Evolutionary conservation across 1,284 basidiomycete genomes (phyloP).

Genomic region (Blastosporella zonata): DNA sequence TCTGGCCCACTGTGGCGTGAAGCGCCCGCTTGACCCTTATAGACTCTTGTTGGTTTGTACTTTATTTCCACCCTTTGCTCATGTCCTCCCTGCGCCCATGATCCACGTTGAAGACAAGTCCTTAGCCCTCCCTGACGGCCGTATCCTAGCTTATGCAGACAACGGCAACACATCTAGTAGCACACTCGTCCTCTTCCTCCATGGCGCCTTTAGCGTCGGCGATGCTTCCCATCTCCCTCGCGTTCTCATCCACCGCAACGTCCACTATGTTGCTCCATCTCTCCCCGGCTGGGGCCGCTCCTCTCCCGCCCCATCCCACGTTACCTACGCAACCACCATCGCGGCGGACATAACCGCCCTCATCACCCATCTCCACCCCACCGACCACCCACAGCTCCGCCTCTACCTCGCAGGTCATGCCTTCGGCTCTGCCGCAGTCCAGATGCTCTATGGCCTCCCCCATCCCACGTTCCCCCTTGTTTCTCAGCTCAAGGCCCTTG

Average conservation of each 20-base stretch:
- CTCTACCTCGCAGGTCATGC: conserved; percentile 53
- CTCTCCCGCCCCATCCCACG: conserved; percentile 35
- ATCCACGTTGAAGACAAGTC: conserved; percentile 36
- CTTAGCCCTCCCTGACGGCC: conserved; percentile 40
- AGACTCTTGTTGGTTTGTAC: too few relatives aligned
- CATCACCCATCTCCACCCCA: conserved; percentile 48
- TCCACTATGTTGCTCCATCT: conserved; percentile 48
- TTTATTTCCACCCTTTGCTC: not conserved
- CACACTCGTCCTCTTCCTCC: conserved; percentile 50
- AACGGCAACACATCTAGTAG: conserved; percentile 44
- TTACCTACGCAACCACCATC: conserved; percentile 42
- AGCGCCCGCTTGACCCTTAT: too few relatives aligned
- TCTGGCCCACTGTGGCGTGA: not conserved
- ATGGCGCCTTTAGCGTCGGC: conserved; percentile 50
- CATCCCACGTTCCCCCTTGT: conserved; percentile 51
- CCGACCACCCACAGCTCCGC: conserved; percentile 30
- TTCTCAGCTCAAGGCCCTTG: conserved; percentile 40
- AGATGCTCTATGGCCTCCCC: conserved; percentile 53
- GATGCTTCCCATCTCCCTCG: conserved; percentile 31
- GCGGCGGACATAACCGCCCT: conserved; percentile 44
- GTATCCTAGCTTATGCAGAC: conserved; percentile 50
- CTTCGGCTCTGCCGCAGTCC: conserved; percentile 51
- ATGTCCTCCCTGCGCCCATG: conserved; percentile 22
- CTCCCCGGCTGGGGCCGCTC: conserved; percentile 56
- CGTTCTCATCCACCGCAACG: conserved; percentile 35